Evolutionary conservation across 805 yeast genomes (phyloP), one percentile per base, ranked within the genome.

Genomic region (Wickerhamomyces silvicola): DNA sequence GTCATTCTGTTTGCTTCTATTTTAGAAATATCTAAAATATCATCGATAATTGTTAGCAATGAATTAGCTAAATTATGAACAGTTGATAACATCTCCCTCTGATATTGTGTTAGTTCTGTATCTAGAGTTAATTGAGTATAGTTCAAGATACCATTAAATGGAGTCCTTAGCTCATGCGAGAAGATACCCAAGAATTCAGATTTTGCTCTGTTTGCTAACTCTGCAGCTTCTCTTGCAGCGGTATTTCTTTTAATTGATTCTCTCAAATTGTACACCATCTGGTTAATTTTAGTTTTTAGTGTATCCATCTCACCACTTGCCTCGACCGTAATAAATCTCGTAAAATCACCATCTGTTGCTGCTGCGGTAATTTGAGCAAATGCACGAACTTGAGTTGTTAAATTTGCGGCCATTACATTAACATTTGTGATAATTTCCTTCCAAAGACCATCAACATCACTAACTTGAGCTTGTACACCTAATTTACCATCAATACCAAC

Each of bases 1-100:
- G 94, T 85, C 95, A 85, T 86, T 57, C 94, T 69, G 57, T 85
- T 85, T 18, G 95, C 95, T 57, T 85, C 95, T 59, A 85, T 85
- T 71, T 85, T 85, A 35, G 95, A 85, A 51, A 85, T 85, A 75
- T 85, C 95, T 46, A 85, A 68, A 47, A 85, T 85, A 56, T 85
- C 95, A 54, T 85, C 95, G 46, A 85, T 85, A 43, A 85, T 85
- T 0, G 94, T 85, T 48, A 85, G 68, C 45, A 85, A 64, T 1
- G 94, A 82, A 54, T 83, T 85, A 12, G 94, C 94, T 46, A 85
- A 65, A 51, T 84, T 85, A 60, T 84, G 92, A 16, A 85, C 95
- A 51, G 86, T 85, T 11, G 88, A 78, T 45, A 85, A 62, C 95
- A 85, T 85, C 59, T 85, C 95, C 41, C 95, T 72, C 58, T 85